A percentile compares a stretch with the other conserved stretches of the same genome.
Evolutionary conservation across 345 rosid species (phyloP).

Genomic region (Isatis tinctoria): DNA sequence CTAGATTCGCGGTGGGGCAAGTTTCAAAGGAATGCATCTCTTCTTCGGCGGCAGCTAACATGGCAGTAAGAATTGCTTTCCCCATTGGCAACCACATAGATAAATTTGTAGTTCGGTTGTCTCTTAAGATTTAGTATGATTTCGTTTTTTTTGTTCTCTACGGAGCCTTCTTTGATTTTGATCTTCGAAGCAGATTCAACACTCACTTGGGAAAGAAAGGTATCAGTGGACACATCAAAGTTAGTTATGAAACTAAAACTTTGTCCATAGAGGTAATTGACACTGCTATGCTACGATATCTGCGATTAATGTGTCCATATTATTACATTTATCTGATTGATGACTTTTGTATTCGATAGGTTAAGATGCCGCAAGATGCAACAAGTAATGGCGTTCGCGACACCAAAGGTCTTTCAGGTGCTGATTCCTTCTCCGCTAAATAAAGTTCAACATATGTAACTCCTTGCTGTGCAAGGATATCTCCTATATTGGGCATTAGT

Average conservation of each 20-base stretch:
- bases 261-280: conserved; percentile 69
- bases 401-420: conserved; percentile 95
- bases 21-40: conserved; percentile 58
- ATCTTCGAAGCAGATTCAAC: conserved; percentile 56
- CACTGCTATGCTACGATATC: not conserved
- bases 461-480: not conserved
- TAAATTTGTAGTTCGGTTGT: not conserved
- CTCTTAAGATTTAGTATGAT: not conserved
- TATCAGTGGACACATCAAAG: conserved; percentile 70
- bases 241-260: conserved; percentile 70
- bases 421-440: not conserved
- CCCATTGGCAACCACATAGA: not conserved
- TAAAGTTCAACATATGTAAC: not conserved
- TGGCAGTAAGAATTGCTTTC: conserved; percentile 61
- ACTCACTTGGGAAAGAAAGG: conserved; percentile 84
- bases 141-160: not conserved
- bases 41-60: conserved; percentile 63
- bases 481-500: not conserved
- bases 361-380: conserved; percentile 98
- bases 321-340: not conserved
- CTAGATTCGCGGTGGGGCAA: conserved; percentile 57
- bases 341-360: conserved; percentile 41
- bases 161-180: conserved; percentile 1
- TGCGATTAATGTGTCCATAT: not conserved
- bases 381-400: conserved; percentile 71